phyloP scores from a whole-genome alignment of 176 grass and related monocot species.

The Calamus simplicifolius region DNA sequence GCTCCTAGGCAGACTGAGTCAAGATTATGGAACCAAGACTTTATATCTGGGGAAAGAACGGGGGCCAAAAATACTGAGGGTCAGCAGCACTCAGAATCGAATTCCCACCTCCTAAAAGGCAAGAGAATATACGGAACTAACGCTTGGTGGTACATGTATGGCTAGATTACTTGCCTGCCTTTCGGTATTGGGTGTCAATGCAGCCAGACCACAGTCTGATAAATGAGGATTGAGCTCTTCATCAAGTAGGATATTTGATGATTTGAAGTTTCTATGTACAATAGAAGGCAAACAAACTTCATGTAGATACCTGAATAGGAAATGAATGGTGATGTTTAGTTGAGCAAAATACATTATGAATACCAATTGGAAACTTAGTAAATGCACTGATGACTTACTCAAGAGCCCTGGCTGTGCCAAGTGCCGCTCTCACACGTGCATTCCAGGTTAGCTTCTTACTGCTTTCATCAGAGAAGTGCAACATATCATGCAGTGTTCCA shows the following conservation, averaged over 20 bases:
- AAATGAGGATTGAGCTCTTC: constrained; percentile 83
- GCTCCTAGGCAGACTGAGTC: too few relatives aligned
- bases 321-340: not conserved
- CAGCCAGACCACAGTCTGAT: constrained; percentile 66
- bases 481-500: constrained; percentile 72
- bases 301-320: constrained; percentile 67
- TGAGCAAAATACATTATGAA: too few relatives aligned
- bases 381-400: constrained; percentile 43
- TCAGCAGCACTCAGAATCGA: too few relatives aligned
- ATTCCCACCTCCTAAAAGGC: too few relatives aligned
- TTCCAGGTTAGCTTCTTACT: constrained; percentile 83
- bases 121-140: too few relatives aligned
- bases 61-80: too few relatives aligned
- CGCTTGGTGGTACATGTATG: not conserved
- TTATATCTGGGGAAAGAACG: too few relatives aligned
- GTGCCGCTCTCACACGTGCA: constrained; percentile 77
- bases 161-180: constrained; percentile 52
- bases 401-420: constrained; percentile 83
- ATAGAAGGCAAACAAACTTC: constrained; percentile 71
- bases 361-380: too few relatives aligned
- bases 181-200: constrained; percentile 64
- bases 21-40: too few relatives aligned
- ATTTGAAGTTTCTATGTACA: constrained; percentile 84
- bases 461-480: constrained; percentile 65
- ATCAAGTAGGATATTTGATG: constrained; percentile 91